Evolutionary conservation across 306 rosid genomes (phyloP).

Genomic region (Cicer pinnatifidum): DNA sequence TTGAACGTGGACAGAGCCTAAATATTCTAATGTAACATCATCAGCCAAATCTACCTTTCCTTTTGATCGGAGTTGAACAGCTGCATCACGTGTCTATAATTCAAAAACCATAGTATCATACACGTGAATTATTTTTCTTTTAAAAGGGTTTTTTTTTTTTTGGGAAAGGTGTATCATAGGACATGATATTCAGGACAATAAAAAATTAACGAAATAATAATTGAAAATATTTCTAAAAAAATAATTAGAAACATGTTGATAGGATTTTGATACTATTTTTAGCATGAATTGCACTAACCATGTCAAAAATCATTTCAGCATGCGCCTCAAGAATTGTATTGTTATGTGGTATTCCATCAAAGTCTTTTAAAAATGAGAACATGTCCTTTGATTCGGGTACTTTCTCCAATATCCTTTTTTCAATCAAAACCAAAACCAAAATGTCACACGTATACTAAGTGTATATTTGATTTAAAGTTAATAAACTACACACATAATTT

Average conservation of each 20-base stretch:
- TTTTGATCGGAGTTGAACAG: slow-evolving; percentile 40
- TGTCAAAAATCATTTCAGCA: slow-evolving; percentile 44
- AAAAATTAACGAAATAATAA: no score
- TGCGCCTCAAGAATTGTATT: slow-evolving; percentile 42
- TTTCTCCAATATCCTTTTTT: slow-evolving; percentile 48
- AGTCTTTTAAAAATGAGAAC: slow-evolving; percentile 46
- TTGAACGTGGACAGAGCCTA: slow-evolving; percentile 40
- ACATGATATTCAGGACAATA: not conserved
- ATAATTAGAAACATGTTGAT: no score
- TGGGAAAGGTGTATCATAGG: not conserved
- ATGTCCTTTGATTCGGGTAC: slow-evolving; percentile 40
- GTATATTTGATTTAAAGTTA: not conserved
- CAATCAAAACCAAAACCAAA: not conserved
- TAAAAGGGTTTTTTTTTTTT: no score
- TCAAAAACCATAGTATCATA: not conserved
- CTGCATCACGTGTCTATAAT: slow-evolving; percentile 28
- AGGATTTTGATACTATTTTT: not conserved
- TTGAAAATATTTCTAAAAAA: no score
- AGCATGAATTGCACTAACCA: slow-evolving; percentile 36
- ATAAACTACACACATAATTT: not conserved
- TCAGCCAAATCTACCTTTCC: slow-evolving; percentile 22
- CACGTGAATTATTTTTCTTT: no score
- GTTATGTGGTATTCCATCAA: slow-evolving; percentile 40
- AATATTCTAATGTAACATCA: slow-evolving; percentile 10
- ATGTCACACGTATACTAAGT: not conserved